These are phyloP conservation scores for Schrenkiella parvula DNA, from an alignment of 345 rosid species.

Conservation along the genomic window DNA sequence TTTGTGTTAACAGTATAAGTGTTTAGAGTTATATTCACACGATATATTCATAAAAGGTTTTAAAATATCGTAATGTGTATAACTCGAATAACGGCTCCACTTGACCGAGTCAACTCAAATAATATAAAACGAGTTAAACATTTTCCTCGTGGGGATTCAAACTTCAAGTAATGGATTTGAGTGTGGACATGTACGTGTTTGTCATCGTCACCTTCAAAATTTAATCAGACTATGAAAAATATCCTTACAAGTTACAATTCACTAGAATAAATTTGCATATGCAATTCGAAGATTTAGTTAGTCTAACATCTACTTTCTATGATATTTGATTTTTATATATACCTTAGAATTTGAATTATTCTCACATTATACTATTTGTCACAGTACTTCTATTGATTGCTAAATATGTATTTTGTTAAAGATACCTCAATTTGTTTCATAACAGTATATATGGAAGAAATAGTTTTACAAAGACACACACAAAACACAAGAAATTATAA, in stretches of 20 bases:
- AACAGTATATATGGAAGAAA: not conserved
- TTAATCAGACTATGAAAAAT: not conserved
- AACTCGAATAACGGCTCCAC: not conserved
- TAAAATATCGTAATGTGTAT: not conserved
- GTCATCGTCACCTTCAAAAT: not conserved
- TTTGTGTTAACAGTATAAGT: not conserved
- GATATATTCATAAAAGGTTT: too few relatives aligned
- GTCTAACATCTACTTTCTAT: not conserved
- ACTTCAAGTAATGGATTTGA: not conserved
- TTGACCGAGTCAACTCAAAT: not conserved
- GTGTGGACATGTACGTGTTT: not conserved
- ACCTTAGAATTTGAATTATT: not conserved
- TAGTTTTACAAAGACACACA: too few relatives aligned
- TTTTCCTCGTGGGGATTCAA: conserved; percentile 5
- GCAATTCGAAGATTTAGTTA: not conserved
- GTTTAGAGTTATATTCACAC: not conserved
- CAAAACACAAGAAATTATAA: too few relatives aligned
- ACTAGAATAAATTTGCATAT: not conserved
- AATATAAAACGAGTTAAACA: not conserved
- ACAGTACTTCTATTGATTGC: not conserved
- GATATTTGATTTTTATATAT: not conserved
- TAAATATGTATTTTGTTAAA: not conserved
- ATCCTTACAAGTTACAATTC: not conserved
- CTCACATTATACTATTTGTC: not conserved
- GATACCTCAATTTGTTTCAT: not conserved